These are phyloP conservation scores for Arctostaphylos glauca DNA, from an alignment of 148 eudicot genomes.

Conservation along the genomic window DNA sequence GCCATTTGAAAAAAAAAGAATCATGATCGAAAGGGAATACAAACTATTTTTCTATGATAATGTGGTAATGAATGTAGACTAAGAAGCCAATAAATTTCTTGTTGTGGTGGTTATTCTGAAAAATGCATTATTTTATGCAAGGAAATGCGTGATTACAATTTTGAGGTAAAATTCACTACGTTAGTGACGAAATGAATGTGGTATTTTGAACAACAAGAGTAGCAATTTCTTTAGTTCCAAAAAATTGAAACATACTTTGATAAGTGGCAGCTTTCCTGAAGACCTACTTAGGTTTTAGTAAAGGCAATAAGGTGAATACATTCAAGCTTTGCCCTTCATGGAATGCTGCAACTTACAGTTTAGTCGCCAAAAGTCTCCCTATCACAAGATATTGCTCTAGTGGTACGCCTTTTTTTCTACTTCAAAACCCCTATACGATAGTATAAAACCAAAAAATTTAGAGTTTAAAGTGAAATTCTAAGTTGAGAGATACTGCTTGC, in stretches of 20 bases:
- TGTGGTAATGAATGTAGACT: background rate
- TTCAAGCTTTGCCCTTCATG: background rate
- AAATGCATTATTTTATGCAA: background rate
- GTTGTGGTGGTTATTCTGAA: background rate
- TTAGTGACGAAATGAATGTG: background rate
- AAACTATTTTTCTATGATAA: background rate
- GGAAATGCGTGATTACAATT: background rate
- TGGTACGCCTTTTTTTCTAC: background rate
- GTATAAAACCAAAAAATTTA: background rate
- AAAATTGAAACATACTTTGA: background rate
- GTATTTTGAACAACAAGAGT: background rate
- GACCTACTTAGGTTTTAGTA: background rate
- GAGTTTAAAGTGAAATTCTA: background rate
- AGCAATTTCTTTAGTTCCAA: background rate
- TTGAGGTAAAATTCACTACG: background rate
- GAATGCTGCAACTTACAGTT: background rate
- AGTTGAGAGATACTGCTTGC: background rate
- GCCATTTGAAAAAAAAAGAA: background rate
- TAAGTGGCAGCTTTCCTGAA: background rate
- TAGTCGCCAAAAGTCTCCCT: background rate
- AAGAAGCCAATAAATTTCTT: background rate
- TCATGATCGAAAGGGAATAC: background rate
- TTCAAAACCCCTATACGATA: background rate
- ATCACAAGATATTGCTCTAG: background rate
- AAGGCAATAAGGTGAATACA: background rate